Percentiles rank a stretch among this genome's conserved stretches.
These are phyloP conservation scores for Eucalyptus microcorys DNA, from an alignment of 345 rosid genomes.

Conservation along the genomic window DNA sequence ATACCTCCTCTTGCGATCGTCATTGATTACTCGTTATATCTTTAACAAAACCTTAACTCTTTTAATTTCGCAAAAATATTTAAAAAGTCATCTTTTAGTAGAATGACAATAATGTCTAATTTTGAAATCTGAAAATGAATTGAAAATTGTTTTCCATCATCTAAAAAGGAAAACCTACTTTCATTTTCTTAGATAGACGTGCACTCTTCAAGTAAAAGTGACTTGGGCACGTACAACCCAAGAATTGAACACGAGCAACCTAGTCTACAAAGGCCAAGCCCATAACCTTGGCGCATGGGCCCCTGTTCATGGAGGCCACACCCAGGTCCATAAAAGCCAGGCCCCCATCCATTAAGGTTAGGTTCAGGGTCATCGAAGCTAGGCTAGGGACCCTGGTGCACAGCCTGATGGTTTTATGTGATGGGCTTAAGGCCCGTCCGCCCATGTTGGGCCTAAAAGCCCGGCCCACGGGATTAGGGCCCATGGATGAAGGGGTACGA, in stretches of 20 bases:
- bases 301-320: not conserved
- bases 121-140: not conserved
- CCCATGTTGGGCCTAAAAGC: no score
- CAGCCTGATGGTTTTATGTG: no score
- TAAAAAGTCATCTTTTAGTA: not conserved
- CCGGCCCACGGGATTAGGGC: no score
- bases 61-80: not conserved
- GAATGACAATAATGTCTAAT: not conserved
- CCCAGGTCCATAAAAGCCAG: not conserved
- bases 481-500: no score
- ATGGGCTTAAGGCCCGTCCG: no score
- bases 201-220: not conserved
- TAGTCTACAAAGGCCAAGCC: not conserved
- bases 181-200: not conserved
- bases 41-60: no score
- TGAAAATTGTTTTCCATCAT: accelerated
- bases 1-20: not conserved
- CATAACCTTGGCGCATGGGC: accelerated
- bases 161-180: not conserved
- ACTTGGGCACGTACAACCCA: not conserved
- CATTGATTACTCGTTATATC: not conserved
- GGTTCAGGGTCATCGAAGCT: not conserved
- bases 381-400: accelerated
- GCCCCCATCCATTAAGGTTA: not conserved
- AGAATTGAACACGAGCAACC: not conserved